Conservation (phyloP, 495 filamentous ascomycete genomes). For the Talaromyces ruber region DNA sequence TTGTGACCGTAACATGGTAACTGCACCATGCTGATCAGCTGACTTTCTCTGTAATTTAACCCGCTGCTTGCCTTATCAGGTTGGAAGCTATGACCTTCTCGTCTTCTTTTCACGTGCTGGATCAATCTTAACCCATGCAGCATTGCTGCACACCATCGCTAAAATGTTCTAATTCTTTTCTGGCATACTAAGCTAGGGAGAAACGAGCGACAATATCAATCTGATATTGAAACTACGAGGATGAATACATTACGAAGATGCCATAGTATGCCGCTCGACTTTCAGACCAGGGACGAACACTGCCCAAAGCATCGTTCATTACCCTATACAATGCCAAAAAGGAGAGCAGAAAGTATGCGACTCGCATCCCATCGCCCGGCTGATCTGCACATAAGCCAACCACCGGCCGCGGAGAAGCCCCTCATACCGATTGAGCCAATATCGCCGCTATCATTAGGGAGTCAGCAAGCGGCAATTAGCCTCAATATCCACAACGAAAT, state of each 20-base stretch:
- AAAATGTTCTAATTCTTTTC: neutral
- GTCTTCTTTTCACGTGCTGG: neutral
- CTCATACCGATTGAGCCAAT: neutral
- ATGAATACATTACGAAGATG: neutral
- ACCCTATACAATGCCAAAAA: no score
- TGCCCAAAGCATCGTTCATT: neutral
- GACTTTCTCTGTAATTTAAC: neutral
- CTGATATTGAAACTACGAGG: neutral
- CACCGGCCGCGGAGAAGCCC: neutral
- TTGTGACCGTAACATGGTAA: neutral
- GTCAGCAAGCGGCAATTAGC: constrained; percentile 2
- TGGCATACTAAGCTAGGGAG: neutral
- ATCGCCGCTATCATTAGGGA: neutral
- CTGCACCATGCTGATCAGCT: neutral
- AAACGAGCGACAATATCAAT: neutral
- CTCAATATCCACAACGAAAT: neutral
- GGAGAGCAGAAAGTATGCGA: neutral
- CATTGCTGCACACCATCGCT: neutral
- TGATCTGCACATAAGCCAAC: neutral
- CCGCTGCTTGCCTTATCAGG: neutral
- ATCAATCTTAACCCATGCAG: neutral
- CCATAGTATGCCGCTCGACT: neutral
- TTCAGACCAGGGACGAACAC: neutral
- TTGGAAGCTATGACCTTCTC: neutral
- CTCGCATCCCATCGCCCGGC: neutral